phyloP scores from a whole-genome alignment of 225 moss, liverwort and hornwort genomes.

The Physcomitrellopsis africana region DNA sequence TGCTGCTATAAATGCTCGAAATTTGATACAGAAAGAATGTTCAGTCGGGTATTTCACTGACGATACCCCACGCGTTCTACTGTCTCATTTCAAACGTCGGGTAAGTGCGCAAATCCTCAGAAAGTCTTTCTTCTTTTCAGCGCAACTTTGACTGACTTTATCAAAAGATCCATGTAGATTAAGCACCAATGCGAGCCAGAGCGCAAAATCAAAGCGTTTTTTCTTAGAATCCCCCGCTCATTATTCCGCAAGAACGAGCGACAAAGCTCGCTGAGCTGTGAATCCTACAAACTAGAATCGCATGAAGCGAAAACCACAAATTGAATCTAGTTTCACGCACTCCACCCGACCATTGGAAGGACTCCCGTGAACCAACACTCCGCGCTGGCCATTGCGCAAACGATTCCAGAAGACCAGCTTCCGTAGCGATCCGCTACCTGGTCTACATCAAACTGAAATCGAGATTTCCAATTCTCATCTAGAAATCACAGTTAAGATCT shows the following conservation, averaged over 20 bases:
- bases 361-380: neutral
- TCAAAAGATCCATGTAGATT: too few relatives aligned
- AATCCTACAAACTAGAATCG: slow-evolving; percentile 21
- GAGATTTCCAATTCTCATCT: neutral
- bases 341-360: neutral
- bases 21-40: slow-evolving; percentile 12
- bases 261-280: neutral
- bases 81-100: neutral
- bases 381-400: slow-evolving; percentile 22
- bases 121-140: neutral
- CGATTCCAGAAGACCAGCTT: neutral
- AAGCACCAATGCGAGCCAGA: too few relatives aligned
- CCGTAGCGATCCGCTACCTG: slow-evolving; percentile 5
- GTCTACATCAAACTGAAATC: slow-evolving; percentile 9
- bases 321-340: slow-evolving; percentile 7
- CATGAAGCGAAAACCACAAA: slow-evolving; percentile 21
- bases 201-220: too few relatives aligned
- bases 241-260: too few relatives aligned
- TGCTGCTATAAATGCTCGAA: neutral
- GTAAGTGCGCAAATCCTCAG: neutral
- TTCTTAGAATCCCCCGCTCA: too few relatives aligned
- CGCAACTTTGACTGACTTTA: too few relatives aligned
- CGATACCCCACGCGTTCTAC: slow-evolving; percentile 4
- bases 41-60: neutral
- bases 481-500: neutral